Conservation (phyloP, 2,329 filamentous ascomycete genomes). For the Epichloe amarillans region DNA sequence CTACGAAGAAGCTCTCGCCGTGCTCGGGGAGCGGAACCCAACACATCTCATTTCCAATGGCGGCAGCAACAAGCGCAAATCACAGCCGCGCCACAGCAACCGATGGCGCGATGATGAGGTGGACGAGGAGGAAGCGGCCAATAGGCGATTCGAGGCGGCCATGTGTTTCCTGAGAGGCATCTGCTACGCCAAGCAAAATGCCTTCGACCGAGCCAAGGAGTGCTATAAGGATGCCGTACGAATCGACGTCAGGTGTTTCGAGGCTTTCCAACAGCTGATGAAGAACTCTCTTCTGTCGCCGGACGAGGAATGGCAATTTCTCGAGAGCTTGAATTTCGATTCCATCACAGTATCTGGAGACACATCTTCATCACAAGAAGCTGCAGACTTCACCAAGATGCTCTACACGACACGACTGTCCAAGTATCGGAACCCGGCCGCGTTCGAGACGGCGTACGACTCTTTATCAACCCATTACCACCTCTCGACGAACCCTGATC, state of each 20-base stretch:
- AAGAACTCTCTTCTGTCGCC: slow-evolving; percentile 86
- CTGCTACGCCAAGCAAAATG: slow-evolving; percentile 93
- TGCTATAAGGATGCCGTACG: slow-evolving; percentile 96
- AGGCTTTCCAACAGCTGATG: slow-evolving; percentile 96
- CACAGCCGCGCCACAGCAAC: slow-evolving; percentile 20
- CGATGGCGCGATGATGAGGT: slow-evolving; percentile 19
- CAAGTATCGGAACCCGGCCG: slow-evolving; percentile 79
- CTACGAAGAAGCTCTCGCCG: slow-evolving; percentile 73
- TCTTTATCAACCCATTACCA: slow-evolving; percentile 90
- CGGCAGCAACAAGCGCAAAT: slow-evolving; percentile 25
- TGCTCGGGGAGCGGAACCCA: slow-evolving; percentile 90
- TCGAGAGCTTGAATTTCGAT: slow-evolving; percentile 84
- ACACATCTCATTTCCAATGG: slow-evolving; percentile 63
- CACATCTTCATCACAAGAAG: slow-evolving; percentile 61
- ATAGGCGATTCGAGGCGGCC: slow-evolving; percentile 79
- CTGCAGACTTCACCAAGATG: slow-evolving; percentile 87
- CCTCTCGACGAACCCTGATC: slow-evolving; percentile 72
- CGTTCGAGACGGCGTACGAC: slow-evolving; percentile 76
- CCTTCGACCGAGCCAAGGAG: slow-evolving; percentile 92
- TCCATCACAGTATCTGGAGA: slow-evolving; percentile 56
- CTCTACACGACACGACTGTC: slow-evolving; percentile 91
- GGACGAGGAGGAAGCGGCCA: slow-evolving; percentile 55
- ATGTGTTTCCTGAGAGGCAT: slow-evolving; percentile 94
- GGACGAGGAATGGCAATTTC: slow-evolving; percentile 78
- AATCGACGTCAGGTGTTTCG: slow-evolving; percentile 96